A percentile compares a stretch with the other conserved stretches of the same genome.
phyloP scores from a whole-genome alignment of 345 rosid genomes.

The Euphorbia peplus region DNA sequence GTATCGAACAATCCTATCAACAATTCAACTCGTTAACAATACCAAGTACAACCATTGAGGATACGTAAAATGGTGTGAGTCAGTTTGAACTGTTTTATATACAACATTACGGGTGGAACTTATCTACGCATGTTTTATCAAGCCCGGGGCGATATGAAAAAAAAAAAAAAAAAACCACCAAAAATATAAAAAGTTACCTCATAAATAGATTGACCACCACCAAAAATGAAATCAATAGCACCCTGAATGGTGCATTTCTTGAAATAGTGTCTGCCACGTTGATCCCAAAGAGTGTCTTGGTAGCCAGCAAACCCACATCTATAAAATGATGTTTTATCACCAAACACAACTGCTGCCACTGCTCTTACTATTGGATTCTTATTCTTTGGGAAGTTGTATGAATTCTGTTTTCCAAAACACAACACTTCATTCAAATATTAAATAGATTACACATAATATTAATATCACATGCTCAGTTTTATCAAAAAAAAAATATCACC shows the following conservation, averaged over 20 bases:
- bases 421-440: not conserved
- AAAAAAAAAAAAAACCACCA: too few relatives aligned
- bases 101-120: too few relatives aligned
- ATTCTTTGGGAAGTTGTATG: constrained; percentile 48
- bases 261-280: constrained; percentile 64
- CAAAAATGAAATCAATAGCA: constrained; percentile 84
- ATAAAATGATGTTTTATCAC: constrained; percentile 60
- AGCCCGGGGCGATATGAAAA: too few relatives aligned
- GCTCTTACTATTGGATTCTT: constrained; percentile 46
- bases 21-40: too few relatives aligned
- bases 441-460: too few relatives aligned
- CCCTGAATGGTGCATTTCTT: constrained; percentile 63
- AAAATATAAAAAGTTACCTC: constrained; percentile 50
- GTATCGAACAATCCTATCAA: constrained; percentile 45
- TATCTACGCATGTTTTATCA: too few relatives aligned
- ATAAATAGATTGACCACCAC: constrained; percentile 67
- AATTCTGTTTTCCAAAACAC: constrained; percentile 38
- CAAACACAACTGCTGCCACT: constrained; percentile 59
- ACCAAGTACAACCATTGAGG: too few relatives aligned
- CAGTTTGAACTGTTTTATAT: too few relatives aligned
- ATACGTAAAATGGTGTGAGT: too few relatives aligned
- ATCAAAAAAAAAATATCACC: too few relatives aligned
- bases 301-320: constrained; percentile 55
- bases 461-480: too few relatives aligned
- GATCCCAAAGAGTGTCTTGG: constrained; percentile 87